These are phyloP conservation scores for Lactifluus piperatus DNA, from an alignment of 768 basidiomycete species.

Conservation along the genomic window DNA sequence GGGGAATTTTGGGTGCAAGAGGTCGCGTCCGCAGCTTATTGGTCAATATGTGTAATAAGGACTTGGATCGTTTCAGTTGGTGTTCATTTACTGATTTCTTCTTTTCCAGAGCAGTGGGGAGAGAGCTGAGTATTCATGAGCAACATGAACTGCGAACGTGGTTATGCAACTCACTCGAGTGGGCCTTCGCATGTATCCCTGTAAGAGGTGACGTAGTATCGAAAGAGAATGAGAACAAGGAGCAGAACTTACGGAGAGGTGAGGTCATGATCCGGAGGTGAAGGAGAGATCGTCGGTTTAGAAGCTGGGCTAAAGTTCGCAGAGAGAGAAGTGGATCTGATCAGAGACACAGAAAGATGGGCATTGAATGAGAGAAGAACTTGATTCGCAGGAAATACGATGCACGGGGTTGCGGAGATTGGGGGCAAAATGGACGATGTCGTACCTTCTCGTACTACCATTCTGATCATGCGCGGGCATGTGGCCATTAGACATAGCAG, in stretches of 20 bases:
- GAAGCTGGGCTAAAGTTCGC: not conserved
- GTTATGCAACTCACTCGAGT: not conserved
- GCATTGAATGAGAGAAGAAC: not conserved
- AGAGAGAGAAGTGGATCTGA: not conserved
- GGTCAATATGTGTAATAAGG: slow-evolving; percentile 1
- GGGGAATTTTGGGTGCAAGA: not conserved
- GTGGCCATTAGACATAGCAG: not conserved
- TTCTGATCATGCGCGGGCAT: not conserved
- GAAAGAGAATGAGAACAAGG: not conserved
- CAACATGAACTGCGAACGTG: not conserved
- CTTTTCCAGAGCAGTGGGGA: not conserved
- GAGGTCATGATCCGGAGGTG: not conserved
- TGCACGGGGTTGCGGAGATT: not conserved
- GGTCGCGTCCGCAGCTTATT: slow-evolving; percentile 7
- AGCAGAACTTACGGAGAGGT: slow-evolving; percentile 1
- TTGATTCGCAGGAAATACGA: not conserved
- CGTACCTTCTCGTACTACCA: not conserved
- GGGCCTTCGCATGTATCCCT: not conserved
- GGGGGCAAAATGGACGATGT: not conserved
- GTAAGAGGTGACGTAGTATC: not conserved
- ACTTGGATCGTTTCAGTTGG: not conserved
- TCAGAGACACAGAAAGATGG: not conserved
- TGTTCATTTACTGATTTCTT: not conserved
- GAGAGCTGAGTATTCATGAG: not conserved
- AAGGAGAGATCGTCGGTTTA: not conserved